Base-by-base conservation (phyloP, 2,329 filamentous ascomycete species). In the Colletotrichum gloeosporioides region DNA sequence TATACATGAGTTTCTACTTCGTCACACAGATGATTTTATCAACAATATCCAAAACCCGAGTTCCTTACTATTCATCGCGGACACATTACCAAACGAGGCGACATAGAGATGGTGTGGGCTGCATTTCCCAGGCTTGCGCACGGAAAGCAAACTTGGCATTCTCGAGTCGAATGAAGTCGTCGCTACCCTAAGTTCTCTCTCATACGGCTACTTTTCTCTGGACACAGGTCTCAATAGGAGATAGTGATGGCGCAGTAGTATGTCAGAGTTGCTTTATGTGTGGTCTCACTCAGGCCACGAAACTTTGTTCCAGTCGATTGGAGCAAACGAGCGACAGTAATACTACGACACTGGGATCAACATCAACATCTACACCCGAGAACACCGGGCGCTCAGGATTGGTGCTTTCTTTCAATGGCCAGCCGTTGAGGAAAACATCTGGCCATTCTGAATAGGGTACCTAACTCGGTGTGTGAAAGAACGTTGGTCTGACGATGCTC, bases 211-310 rank as follows among this genome's bases (percentile, higher is more conserved):
- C 32, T 32, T 32, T 32, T 32, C 15, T 15, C 34, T 8, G 34
- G 18, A 44, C 39, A 2, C 39, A 10, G 18, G 18, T 44, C 18
- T n/a, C 8, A 0, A 1, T 6, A 44, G 1, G 39, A n/a, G 39
- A 44, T 0, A n/a, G 39, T 44, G 36, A 39, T 0, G 0, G 1
- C 15, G 36, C 1, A 39, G 36, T 8, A 39, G 36, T 18, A 39
- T 39, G 36, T 8, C 36, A 39, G 8, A 31, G 9, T 31, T 31
- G 29, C 29, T 31, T 31, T 31, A 31, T 31, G 29, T 8, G 29
- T 31, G 29, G 29, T 9, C 29, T 31, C 29, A 31, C 29, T 31
- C 29, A 31, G 29, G 29, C 29, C 32, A 39, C 2, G 36, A 44
- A 44, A n/a, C 39, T 10, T 44, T 44, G 4, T 44, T n/a, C 8